Base-by-base conservation (phyloP, 768 basidiomycete species). In the Sistotremastrum suecicum region DNA sequence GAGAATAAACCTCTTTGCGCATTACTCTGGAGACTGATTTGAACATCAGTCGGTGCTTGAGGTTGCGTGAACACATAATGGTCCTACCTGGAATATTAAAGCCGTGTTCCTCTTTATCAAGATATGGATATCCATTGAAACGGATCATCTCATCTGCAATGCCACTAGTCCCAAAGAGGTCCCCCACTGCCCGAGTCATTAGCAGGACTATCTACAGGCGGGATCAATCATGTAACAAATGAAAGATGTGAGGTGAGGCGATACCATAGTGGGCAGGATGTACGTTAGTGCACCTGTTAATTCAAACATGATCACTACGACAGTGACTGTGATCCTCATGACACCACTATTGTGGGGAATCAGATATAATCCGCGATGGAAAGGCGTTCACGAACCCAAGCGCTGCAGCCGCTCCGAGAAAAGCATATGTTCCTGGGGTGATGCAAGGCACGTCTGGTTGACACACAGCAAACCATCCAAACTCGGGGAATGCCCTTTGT, bases 131-230 rank as follows among this genome's bases (percentile, higher is more conserved):
- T 6, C 92, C 94, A 58, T 95, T 98, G 65, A 99, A 94, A 11
- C 80, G 75, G 55, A 99, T 99, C 75, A 83, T 88, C 56, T 95
- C 88, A 51, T 99, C 95, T 3, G 95, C 91, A 51, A 99, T 97
- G 1, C 95, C 95, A 39, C 75, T 85, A 5, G 80, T 87, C 28
- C 91, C 92, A 41, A 98, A 72, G 53, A 89, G 83, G 58, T 99
- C 94, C 9, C 91, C 89, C 28, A 98, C 94, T 8, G 91, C 90
- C 62, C 97, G 98, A 6, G 95, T 95, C 32, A 97, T 92, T 33
- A 98, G 66, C 31, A 98, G 71, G 1, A 95, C 90, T 56, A 99
- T 97, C 95, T 98, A 46, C 7, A 34, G 11, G 7, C 43, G 34
- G 48, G 45, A 52, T 48, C 38, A 54, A 51, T 42, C 43, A 47